These are phyloP conservation scores for Kuraishia cidri DNA, from an alignment of 805 yeast genomes.

Conservation along the genomic window DNA sequence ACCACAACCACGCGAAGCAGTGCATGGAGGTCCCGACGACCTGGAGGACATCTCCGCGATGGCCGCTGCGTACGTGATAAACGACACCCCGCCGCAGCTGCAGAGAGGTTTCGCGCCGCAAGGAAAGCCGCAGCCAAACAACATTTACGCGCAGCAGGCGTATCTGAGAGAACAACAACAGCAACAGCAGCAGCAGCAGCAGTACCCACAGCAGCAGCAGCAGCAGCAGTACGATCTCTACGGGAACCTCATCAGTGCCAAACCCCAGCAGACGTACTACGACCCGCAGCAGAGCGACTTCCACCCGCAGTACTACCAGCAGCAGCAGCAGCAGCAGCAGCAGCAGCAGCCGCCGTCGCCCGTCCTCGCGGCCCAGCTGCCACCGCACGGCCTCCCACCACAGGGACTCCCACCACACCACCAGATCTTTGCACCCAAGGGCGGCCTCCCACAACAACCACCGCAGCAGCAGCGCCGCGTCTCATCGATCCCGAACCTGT, in stretches of 20 bases:
- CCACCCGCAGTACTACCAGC: neutral
- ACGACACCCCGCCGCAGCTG: no score
- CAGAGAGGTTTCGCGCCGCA: no score
- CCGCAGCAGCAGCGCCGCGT: constrained; percentile 8
- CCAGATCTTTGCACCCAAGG: constrained; percentile 12
- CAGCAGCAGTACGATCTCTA: constrained; percentile 10
- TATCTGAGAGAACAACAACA: constrained; percentile 5
- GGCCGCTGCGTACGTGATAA: constrained; percentile 20
- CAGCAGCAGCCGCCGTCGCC: constrained; percentile 13
- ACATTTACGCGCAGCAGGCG: constrained; percentile 1
- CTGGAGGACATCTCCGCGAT: constrained; percentile 20
- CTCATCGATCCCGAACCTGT: no score
- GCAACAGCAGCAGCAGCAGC: constrained; percentile 5
- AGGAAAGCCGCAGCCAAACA: neutral
- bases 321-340: constrained; percentile 1
- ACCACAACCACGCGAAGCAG: no score
- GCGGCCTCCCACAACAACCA: constrained; percentile 17
- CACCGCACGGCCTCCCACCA: constrained; percentile 22
- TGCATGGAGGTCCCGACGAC: no score
- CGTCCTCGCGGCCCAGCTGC: constrained; percentile 16
- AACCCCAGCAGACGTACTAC: constrained; percentile 7
- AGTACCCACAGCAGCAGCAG: constrained; percentile 7
- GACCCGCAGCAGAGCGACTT: constrained; percentile 9
- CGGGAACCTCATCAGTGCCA: constrained; percentile 7
- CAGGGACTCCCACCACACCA: constrained; percentile 22